Evolutionary conservation across 805 yeast species (phyloP), one percentile per base, ranked within the genome.

Genomic region (Hanseniaspora pseudoguilliermondii): DNA sequence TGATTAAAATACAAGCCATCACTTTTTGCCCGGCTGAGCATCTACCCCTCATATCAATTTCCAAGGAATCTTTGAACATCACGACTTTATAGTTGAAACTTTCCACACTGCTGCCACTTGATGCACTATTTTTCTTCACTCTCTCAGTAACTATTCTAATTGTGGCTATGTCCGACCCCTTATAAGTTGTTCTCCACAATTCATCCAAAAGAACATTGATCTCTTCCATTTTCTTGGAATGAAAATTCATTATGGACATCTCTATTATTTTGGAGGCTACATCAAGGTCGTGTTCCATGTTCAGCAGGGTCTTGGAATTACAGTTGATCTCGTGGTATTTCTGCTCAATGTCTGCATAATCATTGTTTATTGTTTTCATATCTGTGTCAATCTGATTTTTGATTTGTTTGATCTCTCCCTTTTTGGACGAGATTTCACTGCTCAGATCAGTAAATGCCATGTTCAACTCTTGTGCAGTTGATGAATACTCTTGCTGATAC

Each of bases 1-100:
- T 75, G 57, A 93, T 91, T 35, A 93, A 81, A 49, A 93, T 90
- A 41, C 95, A 84, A 0, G 97, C 96, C 47, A 93, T 70, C 5
- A 93, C 97, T 64, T 89, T 87, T 68, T 93, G 99, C 0, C 99
- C 99, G 0, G 98, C 97, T 1, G 96, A 87, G 67, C 99, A 93
- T 57, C 98, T 73, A 0, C 98, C 99, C 59, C 99, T 78, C 99
- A 93, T 93, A 65, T 93, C 99, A 49, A 93, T 72, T 67, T 93
- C 97, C 1, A 83, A 85, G 58, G 86, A 91, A 63, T 85, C 87
- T 66, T 93, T 93, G 58, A 82, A 82, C 98, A 93, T 93, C 23
- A 90, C 95, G 20, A 93, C 97, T 40, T 97, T 74, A 65, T 91
- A 91, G 65, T 91, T 90, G 67, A 90, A 91, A 1, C 93, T 79